Conservation (phyloP, 257 asterid genomes). For the Jasminum sambac region DNA sequence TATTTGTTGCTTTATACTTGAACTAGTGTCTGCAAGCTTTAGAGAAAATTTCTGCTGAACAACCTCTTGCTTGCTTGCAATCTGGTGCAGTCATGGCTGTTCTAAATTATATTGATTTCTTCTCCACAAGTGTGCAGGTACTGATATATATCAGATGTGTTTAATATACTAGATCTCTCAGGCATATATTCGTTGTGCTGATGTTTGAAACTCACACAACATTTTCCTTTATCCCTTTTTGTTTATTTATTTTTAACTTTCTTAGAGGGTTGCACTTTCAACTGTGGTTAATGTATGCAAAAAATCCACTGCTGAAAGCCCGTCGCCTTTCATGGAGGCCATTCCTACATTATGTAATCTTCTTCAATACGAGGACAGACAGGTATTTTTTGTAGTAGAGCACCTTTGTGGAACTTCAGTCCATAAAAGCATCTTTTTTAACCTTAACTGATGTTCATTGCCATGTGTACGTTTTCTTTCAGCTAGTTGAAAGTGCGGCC, state of each 20-base stretch:
- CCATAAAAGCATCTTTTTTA: constrained; percentile 1
- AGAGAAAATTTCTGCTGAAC: constrained; percentile 82
- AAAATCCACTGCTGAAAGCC: constrained; percentile 70
- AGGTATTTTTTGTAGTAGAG: constrained; percentile 45
- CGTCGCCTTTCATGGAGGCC: constrained; percentile 79
- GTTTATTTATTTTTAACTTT: constrained; percentile 28
- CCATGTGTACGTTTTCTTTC: constrained; percentile 22
- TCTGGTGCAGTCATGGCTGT: constrained; percentile 93
- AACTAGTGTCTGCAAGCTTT: constrained; percentile 92
- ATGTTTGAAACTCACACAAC: constrained; percentile 24
- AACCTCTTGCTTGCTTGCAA: constrained; percentile 90
- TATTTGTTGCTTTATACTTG: constrained; percentile 5
- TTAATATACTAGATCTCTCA: background rate
- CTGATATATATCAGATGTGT: background rate
- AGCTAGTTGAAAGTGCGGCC: constrained; percentile 93
- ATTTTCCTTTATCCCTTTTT: constrained; percentile 15
- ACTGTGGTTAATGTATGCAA: constrained; percentile 81
- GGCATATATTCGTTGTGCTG: constrained; percentile 13
- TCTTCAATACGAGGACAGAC: constrained; percentile 88
- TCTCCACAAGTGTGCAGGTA: constrained; percentile 95
- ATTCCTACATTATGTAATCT: constrained; percentile 91
- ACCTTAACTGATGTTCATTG: constrained; percentile 19
- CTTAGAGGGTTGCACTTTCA: constrained; percentile 90
- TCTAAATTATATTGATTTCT: constrained; percentile 80
- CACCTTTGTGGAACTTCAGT: constrained; percentile 3